Conservation (phyloP, 164 flowering plant species). For the Umbilicus rupestris region DNA sequence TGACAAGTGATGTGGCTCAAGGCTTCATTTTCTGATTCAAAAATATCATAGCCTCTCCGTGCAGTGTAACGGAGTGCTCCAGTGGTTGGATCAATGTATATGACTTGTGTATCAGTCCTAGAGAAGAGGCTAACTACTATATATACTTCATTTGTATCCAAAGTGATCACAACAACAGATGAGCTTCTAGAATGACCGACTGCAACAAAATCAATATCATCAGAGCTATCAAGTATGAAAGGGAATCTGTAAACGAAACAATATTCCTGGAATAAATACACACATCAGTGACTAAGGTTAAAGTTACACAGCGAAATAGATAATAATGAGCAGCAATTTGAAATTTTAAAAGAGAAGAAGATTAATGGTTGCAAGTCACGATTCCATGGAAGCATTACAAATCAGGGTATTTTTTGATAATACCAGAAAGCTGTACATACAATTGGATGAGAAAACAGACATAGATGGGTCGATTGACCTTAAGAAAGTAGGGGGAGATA, state of each 20-base stretch:
- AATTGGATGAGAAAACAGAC: too few relatives aligned
- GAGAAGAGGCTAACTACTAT: constrained; percentile 61
- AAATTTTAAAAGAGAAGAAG: too few relatives aligned
- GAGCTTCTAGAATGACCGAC: constrained; percentile 49
- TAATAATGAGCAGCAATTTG: too few relatives aligned
- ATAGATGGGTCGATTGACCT: too few relatives aligned
- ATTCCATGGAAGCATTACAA: too few relatives aligned
- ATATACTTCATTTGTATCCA: constrained; percentile 75
- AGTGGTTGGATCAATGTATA: constrained; percentile 87
- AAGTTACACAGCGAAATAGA: too few relatives aligned
- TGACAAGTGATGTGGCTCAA: constrained; percentile 61
- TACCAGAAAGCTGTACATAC: too few relatives aligned
- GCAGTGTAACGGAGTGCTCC: constrained; percentile 60
- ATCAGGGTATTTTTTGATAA: too few relatives aligned
- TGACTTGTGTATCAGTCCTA: constrained; percentile 73
- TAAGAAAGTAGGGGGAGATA: too few relatives aligned
- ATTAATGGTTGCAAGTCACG: too few relatives aligned
- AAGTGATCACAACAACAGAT: constrained; percentile 59
- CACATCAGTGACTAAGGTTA: too few relatives aligned
- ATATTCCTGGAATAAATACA: too few relatives aligned
- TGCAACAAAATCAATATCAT: constrained; percentile 18
- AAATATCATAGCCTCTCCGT: constrained; percentile 62
- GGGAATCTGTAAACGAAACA: neutral
- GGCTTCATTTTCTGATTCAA: constrained; percentile 65
- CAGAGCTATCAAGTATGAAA: neutral